These are phyloP conservation scores for Rhynchospora pubera DNA, from an alignment of 176 grass and related monocot species.

Conservation along the genomic window DNA sequence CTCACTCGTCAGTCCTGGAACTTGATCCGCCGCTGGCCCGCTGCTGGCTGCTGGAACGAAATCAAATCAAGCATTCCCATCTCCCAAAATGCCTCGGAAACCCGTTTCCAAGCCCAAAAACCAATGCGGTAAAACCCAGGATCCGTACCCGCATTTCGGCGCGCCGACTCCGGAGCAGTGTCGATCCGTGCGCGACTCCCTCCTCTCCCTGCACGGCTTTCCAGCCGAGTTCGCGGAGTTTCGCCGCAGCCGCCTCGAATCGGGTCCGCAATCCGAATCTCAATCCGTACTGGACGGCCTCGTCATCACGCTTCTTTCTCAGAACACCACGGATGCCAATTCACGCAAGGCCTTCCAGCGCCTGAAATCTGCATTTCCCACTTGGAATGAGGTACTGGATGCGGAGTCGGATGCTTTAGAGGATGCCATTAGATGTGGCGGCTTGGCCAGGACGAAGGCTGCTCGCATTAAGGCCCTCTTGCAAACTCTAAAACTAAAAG, in stretches of 20 bases:
- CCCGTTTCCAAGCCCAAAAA: too few relatives aligned
- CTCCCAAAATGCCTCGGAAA: too few relatives aligned
- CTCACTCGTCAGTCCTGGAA: too few relatives aligned
- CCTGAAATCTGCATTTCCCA: conserved; percentile 61
- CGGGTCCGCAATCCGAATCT: background rate
- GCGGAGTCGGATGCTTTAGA: conserved; percentile 53
- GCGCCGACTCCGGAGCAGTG: conserved; percentile 55
- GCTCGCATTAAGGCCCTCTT: conserved; percentile 60
- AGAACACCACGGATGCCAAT: conserved; percentile 88
- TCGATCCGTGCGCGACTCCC: conserved; percentile 54
- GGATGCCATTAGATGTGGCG: conserved; percentile 66
- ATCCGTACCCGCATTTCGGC: too few relatives aligned
- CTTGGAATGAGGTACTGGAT: conserved; percentile 67
- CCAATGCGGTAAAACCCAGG: too few relatives aligned
- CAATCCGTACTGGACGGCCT: conserved; percentile 64
- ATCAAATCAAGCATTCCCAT: too few relatives aligned
- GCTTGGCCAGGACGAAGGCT: conserved; percentile 67
- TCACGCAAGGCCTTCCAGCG: conserved; percentile 62
- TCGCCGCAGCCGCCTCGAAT: conserved; percentile 17
- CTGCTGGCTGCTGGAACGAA: too few relatives aligned
- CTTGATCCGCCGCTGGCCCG: too few relatives aligned
- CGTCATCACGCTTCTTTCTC: conserved; percentile 67
- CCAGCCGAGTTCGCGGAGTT: conserved; percentile 75
- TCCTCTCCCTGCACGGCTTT: conserved; percentile 73
- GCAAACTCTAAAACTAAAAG: conserved; percentile 43